A percentile compares a stretch with the other conserved stretches of the same genome.
Evolutionary conservation across 345 rosid species (phyloP).

Genomic region (Camelina hispida): DNA sequence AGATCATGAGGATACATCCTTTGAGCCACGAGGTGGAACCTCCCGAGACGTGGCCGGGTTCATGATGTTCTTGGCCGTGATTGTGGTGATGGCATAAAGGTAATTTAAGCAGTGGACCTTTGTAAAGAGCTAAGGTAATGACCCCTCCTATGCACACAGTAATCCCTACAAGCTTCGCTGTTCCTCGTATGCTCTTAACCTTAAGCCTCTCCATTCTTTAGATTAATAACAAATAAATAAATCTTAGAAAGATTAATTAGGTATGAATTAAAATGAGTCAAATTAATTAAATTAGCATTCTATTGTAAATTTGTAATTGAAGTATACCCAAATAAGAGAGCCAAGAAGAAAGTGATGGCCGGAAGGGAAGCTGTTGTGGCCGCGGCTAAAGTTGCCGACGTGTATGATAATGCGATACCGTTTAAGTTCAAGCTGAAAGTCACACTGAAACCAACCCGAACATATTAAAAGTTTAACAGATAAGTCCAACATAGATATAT

Average conservation of each 20-base stretch:
- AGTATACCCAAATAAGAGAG: conserved; percentile 67
- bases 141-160: conserved; percentile 70
- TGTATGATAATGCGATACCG: conserved; percentile 76
- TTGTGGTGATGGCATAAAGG: conserved; percentile 49
- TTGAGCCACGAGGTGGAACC: conserved; percentile 67
- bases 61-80: conserved; percentile 28
- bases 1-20: conserved; percentile 84
- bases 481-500: not conserved
- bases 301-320: not conserved
- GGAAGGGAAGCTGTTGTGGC: conserved; percentile 86
- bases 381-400: conserved; percentile 85
- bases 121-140: conserved; percentile 68
- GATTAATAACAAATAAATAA: not conserved
- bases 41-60: conserved; percentile 47
- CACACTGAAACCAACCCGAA: conserved; percentile 48
- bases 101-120: conserved; percentile 66
- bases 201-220: conserved; percentile 72
- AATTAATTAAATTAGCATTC: no score
- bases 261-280: not conserved
- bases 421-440: conserved; percentile 64
- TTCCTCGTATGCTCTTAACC: conserved; percentile 61
- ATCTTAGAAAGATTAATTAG: not conserved
- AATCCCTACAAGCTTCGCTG: conserved; percentile 72
- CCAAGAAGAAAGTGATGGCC: conserved; percentile 89
- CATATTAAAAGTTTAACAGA: conserved; percentile 8